phyloP scores from a whole-genome alignment of 1,139 yeast species.

The Candida buenavistaensis region DNA sequence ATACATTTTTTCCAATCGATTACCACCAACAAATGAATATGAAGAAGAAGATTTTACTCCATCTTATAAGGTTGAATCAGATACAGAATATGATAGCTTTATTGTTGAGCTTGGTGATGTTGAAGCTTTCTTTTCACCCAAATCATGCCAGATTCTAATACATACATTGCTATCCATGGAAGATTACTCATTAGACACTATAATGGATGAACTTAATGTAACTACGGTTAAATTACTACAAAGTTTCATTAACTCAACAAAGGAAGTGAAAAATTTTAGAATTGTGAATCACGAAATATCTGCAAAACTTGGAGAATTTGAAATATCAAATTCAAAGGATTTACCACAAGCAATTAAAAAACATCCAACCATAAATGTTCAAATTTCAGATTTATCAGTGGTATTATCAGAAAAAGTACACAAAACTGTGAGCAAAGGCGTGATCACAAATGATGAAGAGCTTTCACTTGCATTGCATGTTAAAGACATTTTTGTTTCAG shows the following conservation, averaged over 20 bases:
- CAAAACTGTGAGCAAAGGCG: slow-evolving; percentile 12
- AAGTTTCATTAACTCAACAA: slow-evolving; percentile 32
- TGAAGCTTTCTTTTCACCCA: slow-evolving; percentile 38
- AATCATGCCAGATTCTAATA: slow-evolving; percentile 29
- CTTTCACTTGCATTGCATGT: slow-evolving; percentile 33
- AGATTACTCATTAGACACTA: slow-evolving; percentile 41
- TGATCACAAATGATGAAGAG: slow-evolving; percentile 10
- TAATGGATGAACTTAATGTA: slow-evolving; percentile 66
- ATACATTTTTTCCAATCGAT: slow-evolving; percentile 4
- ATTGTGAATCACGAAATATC: slow-evolving; percentile 51
- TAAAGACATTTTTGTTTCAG: slow-evolving; percentile 24
- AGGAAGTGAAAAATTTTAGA: slow-evolving; percentile 46
- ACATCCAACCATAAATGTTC: slow-evolving; percentile 26
- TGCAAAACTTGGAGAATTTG: slow-evolving; percentile 45
- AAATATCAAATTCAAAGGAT: slow-evolving; percentile 17
- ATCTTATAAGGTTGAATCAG: slow-evolving; percentile 36
- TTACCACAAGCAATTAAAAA: slow-evolving; percentile 18
- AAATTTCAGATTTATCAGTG: slow-evolving; percentile 38
- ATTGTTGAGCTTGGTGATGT: slow-evolving; percentile 53
- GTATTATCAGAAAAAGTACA: slow-evolving; percentile 25
- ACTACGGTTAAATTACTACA: slow-evolving; percentile 52
- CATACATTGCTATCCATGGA: slow-evolving; percentile 31
- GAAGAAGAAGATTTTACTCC: slow-evolving; percentile 48
- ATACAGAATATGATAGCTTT: slow-evolving; percentile 54
- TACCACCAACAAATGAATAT: slow-evolving; percentile 37